Evolutionary conservation across 2,329 filamentous ascomycete genomes (phyloP), one percentile per base, ranked within the genome.

Genomic region (Coleophoma eucalyptorum): DNA sequence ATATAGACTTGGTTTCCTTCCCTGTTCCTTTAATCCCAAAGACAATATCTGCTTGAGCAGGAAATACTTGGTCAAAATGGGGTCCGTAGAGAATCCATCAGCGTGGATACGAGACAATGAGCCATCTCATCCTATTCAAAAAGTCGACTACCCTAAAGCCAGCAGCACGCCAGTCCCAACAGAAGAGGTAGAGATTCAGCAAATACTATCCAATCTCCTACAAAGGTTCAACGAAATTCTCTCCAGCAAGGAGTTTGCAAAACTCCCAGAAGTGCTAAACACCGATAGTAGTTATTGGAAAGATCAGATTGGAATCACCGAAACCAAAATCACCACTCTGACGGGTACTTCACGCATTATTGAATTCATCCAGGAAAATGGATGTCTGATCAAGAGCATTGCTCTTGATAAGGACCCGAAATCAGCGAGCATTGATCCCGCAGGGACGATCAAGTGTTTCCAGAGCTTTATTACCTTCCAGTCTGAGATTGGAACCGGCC

Each of bases 391-490:
- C 35, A 18, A 38, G 35, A 38, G 35, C 12, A n/a, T 38, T 18
- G 13, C 35, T 6, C 6, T 6, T 38, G 35, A 38, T 11, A 38
- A 18, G 6, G 35, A 38, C 3, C 35, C 35, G 13, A 18, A 15
- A 15, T 38, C 16, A 18, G 5, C 13, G 16, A 38, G 35, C 35
- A 3, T 38, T 18, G 35, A 38, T 18, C 35, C 16, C 35, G 35
- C 15, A n/a, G 35, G 6, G 6, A 18, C 40, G 12, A 16, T 46
- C 26, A 33, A 33, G 26, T 34, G 21, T 34, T 11, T 88, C 0
- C 71, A 77, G 35, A 78, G 79, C 51, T 83, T 80, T 55, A 67
- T 83, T 47, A 71, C 63, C 0, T 66, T 83, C 19, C 69, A 76
- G 2, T 83, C 78, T 0, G 65, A 68, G 75, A 0, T 67, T 75